These are phyloP conservation scores for Alnus glutinosa DNA, from an alignment of 306 rosid species.

Conservation along the genomic window DNA sequence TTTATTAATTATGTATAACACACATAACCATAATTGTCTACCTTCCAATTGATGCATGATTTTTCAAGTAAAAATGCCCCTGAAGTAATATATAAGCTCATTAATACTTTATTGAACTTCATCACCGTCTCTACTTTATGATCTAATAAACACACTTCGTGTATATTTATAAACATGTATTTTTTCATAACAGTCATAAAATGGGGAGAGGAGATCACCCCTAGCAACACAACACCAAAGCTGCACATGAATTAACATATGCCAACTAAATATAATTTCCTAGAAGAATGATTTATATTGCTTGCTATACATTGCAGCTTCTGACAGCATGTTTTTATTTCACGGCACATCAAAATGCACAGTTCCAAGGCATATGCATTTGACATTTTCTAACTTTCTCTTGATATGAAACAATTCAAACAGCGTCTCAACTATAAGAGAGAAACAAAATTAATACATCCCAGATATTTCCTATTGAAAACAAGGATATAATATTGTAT, in stretches of 20 bases:
- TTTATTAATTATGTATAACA: too few relatives aligned
- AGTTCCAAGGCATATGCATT: slow-evolving; percentile 6
- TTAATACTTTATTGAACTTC: too few relatives aligned
- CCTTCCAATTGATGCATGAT: too few relatives aligned
- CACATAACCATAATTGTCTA: too few relatives aligned
- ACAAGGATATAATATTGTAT: too few relatives aligned
- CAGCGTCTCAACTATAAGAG: neutral
- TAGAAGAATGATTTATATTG: neutral
- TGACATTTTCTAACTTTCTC: slow-evolving; percentile 8
- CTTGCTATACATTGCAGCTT: neutral
- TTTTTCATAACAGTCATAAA: too few relatives aligned
- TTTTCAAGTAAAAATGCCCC: too few relatives aligned
- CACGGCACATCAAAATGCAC: slow-evolving; percentile 9
- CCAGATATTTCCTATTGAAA: neutral
- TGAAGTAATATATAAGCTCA: too few relatives aligned
- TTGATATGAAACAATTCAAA: neutral
- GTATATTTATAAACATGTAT: too few relatives aligned
- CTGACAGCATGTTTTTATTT: neutral
- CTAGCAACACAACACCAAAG: neutral
- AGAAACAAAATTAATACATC: neutral
- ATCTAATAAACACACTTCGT: too few relatives aligned
- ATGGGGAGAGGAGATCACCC: too few relatives aligned
- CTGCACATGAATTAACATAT: neutral
- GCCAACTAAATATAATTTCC: neutral
- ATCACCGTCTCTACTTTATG: too few relatives aligned